phyloP scores from a whole-genome alignment of 1,284 basidiomycete species.

The Pseudozyma tsukubaensis region DNA sequence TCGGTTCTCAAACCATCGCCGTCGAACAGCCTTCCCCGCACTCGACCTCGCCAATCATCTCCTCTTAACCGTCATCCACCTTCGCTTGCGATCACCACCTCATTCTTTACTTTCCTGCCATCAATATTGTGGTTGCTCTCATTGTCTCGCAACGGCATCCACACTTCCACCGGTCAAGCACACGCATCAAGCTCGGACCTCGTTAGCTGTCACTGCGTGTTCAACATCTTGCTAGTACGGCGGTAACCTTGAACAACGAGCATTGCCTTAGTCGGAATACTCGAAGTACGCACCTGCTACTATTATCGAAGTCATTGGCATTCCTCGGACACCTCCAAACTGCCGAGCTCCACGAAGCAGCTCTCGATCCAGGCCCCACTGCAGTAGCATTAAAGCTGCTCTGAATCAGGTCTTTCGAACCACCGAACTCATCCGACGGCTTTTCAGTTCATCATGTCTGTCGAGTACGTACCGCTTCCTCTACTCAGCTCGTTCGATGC shows the following conservation, averaged over 20 bases:
- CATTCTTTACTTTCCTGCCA: not conserved
- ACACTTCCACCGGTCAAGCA: not conserved
- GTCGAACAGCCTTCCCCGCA: constrained; percentile 21
- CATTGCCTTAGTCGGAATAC: too few relatives aligned
- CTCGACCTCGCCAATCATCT: constrained; percentile 2
- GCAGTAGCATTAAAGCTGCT: not conserved
- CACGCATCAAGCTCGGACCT: not conserved
- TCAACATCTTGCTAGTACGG: too few relatives aligned
- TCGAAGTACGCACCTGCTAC: too few relatives aligned
- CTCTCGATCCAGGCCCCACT: not conserved
- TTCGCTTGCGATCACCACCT: not conserved
- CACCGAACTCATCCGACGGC: not conserved
- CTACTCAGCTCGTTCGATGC: not conserved
- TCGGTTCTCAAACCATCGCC: not conserved
- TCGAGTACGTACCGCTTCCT: constrained; percentile 51
- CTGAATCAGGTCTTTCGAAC: not conserved
- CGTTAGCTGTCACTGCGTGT: too few relatives aligned
- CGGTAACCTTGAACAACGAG: too few relatives aligned
- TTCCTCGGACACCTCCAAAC: too few relatives aligned
- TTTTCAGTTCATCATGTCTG: constrained; percentile 45
- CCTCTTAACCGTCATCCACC: constrained; percentile 2
- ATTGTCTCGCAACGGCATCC: not conserved
- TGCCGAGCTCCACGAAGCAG: too few relatives aligned
- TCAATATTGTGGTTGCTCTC: not conserved
- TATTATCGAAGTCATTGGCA: too few relatives aligned